Base-by-base conservation (phyloP, 768 basidiomycete species). In the Cystobasidium ongulense region DNA sequence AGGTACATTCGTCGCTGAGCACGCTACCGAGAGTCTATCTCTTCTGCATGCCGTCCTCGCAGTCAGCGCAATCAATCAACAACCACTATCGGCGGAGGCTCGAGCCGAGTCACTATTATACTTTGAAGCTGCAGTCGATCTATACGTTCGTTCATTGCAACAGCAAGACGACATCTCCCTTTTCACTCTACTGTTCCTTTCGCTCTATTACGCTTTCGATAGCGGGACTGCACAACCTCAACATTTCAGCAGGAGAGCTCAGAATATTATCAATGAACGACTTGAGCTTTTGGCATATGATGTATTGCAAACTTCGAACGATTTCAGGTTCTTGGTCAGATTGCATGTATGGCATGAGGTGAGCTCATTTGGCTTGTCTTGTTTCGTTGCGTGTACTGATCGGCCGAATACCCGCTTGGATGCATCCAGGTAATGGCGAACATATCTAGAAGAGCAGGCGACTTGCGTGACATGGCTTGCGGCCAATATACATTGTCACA, bases 321-420 rank as follows among this genome's bases (percentile, higher is more conserved):
- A 71, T 36, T 59, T 71, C 50, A 29, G 54, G 11, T 71, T 71
- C 68, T 27, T 71, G 4, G 68, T 71, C 52, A 29, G 68, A 27
- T 29, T 71, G 25, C 68, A 71, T 71, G 68, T 71, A 4, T 54
- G 50, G 68, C 59, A 71, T 36, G 68, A 71, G 54, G 68, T 71
- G 43, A 67, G 65, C 33, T 5, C 5, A 36, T 15, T 46, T 54
- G 11, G 15, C 31, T 63, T 33, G 7, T 21, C 62, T 33, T 63
- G 25, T 18, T 36, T 5, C 18, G n/a, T 8, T n/a, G 38, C 31
- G 8, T 17, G 17, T 25, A 8, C 54, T 36, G 62, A 43, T 66
- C 5, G 15, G 4, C 64, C 31, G 4, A 10, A 17, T 5, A 8
- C 8, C 21, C 11, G 7, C n/a, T n/a, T 17, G 5, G 5, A 17